Conservation (phyloP, 257 asterid species). For the Vinca minor region DNA sequence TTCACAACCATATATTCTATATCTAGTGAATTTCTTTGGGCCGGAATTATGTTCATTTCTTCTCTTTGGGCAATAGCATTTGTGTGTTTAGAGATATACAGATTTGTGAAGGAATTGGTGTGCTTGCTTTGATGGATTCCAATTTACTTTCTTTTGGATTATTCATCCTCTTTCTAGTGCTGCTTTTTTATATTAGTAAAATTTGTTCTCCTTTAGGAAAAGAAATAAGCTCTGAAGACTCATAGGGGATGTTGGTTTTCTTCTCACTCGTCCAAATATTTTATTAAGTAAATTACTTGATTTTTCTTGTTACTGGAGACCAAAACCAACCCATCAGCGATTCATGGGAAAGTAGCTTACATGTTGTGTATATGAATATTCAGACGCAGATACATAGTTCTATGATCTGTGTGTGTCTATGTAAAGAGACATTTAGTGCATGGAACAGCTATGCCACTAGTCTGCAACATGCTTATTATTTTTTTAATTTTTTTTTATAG, state of each 20-base stretch:
- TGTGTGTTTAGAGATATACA: background rate
- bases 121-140: background rate
- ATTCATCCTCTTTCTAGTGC: background rate
- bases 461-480: background rate
- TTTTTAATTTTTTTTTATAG: background rate
- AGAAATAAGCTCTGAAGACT: background rate
- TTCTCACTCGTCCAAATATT: background rate
- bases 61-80: background rate
- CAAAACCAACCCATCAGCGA: background rate
- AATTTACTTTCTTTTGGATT: background rate
- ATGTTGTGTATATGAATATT: background rate
- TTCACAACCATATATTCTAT: no score
- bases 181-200: background rate
- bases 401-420: background rate
- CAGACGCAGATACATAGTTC: background rate
- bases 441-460: background rate
- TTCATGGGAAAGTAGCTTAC: background rate
- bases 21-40: background rate
- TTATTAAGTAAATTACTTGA: background rate
- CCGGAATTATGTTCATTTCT: background rate
- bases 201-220: background rate
- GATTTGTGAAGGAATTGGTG: no score
- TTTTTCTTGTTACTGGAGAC: background rate
- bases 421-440: background rate
- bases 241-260: background rate